A percentile compares a stretch with the other conserved stretches of the same genome.
phyloP scores from a whole-genome alignment of 2,329 filamentous ascomycete genomes.

The Aspergillus eucalypticola region DNA sequence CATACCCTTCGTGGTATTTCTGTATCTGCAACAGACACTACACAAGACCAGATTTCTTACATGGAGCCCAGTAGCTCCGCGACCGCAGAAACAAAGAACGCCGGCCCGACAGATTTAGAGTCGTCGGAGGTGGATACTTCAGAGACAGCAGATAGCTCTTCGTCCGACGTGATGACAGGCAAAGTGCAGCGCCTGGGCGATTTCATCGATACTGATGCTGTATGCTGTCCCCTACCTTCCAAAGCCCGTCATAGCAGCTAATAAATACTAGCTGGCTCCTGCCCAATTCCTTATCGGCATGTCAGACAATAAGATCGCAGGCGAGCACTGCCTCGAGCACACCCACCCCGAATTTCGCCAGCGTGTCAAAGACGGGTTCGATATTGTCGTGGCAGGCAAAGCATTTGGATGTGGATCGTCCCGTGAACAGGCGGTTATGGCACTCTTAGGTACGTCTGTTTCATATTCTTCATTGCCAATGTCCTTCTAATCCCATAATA shows the following conservation, averaged over 20 bases:
- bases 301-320: constrained; percentile 36
- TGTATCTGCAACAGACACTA: neutral
- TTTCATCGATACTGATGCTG: constrained; percentile 46
- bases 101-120: neutral
- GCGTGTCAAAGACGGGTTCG: constrained; percentile 37
- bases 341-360: constrained; percentile 45
- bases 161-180: constrained; percentile 25
- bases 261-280: constrained; percentile 39
- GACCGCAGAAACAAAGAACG: neutral
- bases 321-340: constrained; percentile 44
- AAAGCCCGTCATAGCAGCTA: neutral
- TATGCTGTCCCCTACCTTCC: constrained; percentile 19
- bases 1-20: neutral
- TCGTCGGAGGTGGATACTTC: neutral
- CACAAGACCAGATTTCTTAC: neutral
- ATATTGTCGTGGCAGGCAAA: constrained; percentile 49
- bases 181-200: constrained; percentile 47
- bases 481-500: neutral
- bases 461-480: neutral
- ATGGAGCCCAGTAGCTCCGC: constrained; percentile 14
- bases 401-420: constrained; percentile 51
- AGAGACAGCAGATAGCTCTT: neutral
- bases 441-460: constrained; percentile 34
- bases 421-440: constrained; percentile 47
- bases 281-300: constrained; percentile 38